These are phyloP conservation scores for Solanum piurae DNA, from an alignment of 257 asterid genomes.

Conservation along the genomic window DNA sequence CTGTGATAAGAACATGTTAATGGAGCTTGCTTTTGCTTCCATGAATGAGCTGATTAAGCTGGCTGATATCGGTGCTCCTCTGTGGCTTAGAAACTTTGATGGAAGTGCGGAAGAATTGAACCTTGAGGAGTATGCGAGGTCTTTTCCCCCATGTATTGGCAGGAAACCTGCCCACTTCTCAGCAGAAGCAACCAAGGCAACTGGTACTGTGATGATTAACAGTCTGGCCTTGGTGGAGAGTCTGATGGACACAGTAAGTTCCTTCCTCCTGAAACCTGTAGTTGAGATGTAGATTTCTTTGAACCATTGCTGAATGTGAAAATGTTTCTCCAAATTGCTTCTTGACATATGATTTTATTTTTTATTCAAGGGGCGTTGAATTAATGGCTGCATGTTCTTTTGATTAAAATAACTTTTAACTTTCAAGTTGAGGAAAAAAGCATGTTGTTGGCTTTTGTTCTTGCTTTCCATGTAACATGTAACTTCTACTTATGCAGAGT, in stretches of 20 bases:
- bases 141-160: conserved; percentile 54
- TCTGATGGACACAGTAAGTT: conserved; percentile 61
- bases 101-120: conserved; percentile 48
- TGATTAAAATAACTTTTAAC: neutral
- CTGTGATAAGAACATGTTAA: conserved; percentile 33
- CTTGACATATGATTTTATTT: neutral
- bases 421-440: neutral
- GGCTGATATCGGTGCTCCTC: conserved; percentile 48
- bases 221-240: conserved; percentile 44
- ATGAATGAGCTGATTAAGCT: conserved; percentile 67
- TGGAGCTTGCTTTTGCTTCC: conserved; percentile 52
- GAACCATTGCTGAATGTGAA: neutral
- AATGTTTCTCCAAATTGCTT: neutral
- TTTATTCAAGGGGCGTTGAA: neutral
- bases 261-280: neutral
- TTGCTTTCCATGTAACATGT: neutral
- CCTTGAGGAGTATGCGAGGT: conserved; percentile 52
- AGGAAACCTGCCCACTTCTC: conserved; percentile 35
- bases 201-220: conserved; percentile 39
- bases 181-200: conserved; percentile 65
- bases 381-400: neutral
- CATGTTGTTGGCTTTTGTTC: neutral
- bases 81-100: conserved; percentile 48
- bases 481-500: conserved; percentile 14
- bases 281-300: neutral